These are phyloP conservation scores for Clavulina sp. DNA, from an alignment of 768 basidiomycete species.

Conservation along the genomic window DNA sequence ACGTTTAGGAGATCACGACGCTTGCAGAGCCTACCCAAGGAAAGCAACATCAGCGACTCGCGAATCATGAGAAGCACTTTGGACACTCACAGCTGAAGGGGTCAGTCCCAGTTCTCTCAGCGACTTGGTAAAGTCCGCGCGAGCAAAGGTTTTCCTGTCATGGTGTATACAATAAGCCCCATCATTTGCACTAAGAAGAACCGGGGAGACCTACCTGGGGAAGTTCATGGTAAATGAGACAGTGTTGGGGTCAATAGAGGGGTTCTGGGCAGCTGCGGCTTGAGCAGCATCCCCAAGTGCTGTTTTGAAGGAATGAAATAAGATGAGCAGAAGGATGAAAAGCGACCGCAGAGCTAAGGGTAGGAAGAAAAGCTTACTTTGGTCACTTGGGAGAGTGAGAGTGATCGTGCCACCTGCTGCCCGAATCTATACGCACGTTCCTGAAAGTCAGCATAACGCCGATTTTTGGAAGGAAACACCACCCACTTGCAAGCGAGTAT, in stretches of 20 bases:
- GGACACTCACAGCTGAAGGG: constrained; percentile 58
- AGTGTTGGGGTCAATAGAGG: constrained; percentile 55
- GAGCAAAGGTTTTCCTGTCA: constrained; percentile 57
- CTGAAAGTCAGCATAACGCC: not conserved
- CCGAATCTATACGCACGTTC: constrained; percentile 37
- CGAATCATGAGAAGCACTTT: not conserved
- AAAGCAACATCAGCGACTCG: too few relatives aligned
- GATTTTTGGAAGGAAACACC: not conserved
- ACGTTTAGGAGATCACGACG: too few relatives aligned
- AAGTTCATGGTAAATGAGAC: constrained; percentile 66
- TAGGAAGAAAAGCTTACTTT: constrained; percentile 33
- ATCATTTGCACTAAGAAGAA: not conserved
- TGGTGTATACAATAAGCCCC: not conserved
- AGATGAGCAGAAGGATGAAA: not conserved
- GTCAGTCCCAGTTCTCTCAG: constrained; percentile 74
- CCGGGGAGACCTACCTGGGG: constrained; percentile 40
- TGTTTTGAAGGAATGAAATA: constrained; percentile 17
- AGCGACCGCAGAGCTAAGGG: not conserved
- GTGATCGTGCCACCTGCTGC: constrained; percentile 67
- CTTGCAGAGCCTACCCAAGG: too few relatives aligned
- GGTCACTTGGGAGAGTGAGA: constrained; percentile 61
- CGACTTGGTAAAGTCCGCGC: constrained; percentile 58
- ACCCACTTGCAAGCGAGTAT: constrained; percentile 56
- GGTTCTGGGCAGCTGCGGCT: constrained; percentile 58
- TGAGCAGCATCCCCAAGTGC: constrained; percentile 78